phyloP scores from a whole-genome alignment of 257 asterid genomes.

The Nicotiana knightiana region DNA sequence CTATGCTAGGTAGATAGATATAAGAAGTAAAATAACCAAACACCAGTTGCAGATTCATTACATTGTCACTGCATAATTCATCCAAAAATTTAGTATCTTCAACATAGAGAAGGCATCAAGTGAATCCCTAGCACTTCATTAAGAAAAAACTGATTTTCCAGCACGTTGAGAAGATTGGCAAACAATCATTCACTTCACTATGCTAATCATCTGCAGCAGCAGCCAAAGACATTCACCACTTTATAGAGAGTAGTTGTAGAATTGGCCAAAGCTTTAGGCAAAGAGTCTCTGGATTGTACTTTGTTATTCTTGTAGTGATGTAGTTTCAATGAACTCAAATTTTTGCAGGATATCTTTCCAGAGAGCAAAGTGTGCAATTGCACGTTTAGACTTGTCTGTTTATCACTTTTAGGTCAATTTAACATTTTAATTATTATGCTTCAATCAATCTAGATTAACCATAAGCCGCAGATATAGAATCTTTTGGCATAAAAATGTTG shows the following conservation, averaged over 20 bases:
- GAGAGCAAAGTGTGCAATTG: neutral
- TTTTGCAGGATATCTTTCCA: conserved; percentile 1
- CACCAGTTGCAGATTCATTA: neutral
- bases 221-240: neutral
- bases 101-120: neutral
- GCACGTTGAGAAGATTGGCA: neutral
- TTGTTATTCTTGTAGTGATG: neutral
- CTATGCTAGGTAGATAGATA: neutral
- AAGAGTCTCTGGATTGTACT: neutral
- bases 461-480: neutral
- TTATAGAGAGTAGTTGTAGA: neutral
- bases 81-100: neutral
- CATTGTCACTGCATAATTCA: neutral
- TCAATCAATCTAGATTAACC: neutral
- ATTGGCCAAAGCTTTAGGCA: neutral
- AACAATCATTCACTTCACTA: neutral
- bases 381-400: neutral
- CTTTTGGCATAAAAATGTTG: neutral
- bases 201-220: neutral
- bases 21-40: neutral
- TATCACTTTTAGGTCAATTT: neutral
- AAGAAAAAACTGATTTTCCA: neutral
- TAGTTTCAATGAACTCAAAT: neutral
- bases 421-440: neutral
- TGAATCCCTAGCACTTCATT: neutral